Evolutionary conservation across 164 flowering plant genomes (phyloP), one percentile per base, ranked within the genome.

Genomic region (Euptelea pleiosperma): DNA sequence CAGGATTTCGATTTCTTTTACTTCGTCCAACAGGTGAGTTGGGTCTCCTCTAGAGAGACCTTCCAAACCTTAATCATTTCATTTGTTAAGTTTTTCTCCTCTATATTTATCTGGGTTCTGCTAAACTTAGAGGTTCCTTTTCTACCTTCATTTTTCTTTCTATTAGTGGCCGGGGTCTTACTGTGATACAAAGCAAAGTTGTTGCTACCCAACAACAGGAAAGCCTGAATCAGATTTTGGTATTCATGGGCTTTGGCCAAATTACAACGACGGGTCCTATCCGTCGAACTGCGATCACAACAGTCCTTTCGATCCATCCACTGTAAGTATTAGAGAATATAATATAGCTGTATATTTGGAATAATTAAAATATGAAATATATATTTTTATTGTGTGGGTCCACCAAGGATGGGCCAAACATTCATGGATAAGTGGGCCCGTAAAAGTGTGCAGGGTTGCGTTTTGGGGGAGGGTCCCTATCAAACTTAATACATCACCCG

Each of bases 1-100:
- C 55, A 62, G 25, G 77, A 71, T 54, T 82, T 80, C 36, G 87
- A 82, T 80, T 82, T 82, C 75, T 83, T 83, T 79, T 83, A 77
- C 76, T 76, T 83, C 28, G 86, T 83, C 50, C 86, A 74, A 44
- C 81, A 77, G 73, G 87, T 82, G 36, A n/a, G n/a, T 51, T 35
- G 5, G n/a, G 18, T 16, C 3, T 31, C 4, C 8, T n/a, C 15
- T 21, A 5, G 52, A 21, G 8, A 5, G 18, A 9, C 11, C 8
- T 49, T 16, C 21, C 29, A 5, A 11, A 15, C 8, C 8, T 42
- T 30, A 48, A 24, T 2, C 24, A 3, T 8, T 15, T 18, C 2
- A 8, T 18, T 11, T 16, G 3, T 6, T 15, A 2, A 0, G 6
- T 12, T 8, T 14, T 11, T 14, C 15, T 19, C 3, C 22, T 10